Evolutionary conservation across 2,329 filamentous ascomycete genomes (phyloP), one percentile per base, ranked within the genome.

Genomic region (Aureobasidium sp.): DNA sequence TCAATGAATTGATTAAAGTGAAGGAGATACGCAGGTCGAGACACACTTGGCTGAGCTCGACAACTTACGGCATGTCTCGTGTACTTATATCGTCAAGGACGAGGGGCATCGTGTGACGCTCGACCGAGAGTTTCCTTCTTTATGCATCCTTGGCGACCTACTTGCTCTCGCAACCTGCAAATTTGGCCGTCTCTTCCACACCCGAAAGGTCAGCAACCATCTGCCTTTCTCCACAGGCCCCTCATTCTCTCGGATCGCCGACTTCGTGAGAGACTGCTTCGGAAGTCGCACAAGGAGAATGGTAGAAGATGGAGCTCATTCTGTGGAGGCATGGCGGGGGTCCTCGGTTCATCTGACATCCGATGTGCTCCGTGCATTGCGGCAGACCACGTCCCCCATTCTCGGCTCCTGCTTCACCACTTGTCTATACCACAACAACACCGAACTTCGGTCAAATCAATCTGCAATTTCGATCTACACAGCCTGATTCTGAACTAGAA

Each of bases 51-150:
- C 34, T 52, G 49, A 39, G 47, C 34, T 39, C 25, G n/a, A 39
- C 9, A n/a, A 52, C 20, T 27, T 27, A 27, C 34, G n/a, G 34
- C 22, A 25, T 9, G 20, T 9, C 14, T 55, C 31, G 51, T 20
- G 37, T 29, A 55, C 51, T 55, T 55, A 41, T 42, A 41, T 27
- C 34, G 20, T 25, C 8, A 12, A 52, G 49, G 22, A 39, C 12
- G 49, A 52, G 49, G 34, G 49, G 34, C 49, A 52, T 51, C 48
- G 48, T 48, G 45, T 52, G 49, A 52, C 31, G 31, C 48, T 49
- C 29, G 25, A 20, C 47, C 47, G 17, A 12, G 17, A 25, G 22
- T 14, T 5, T 52, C 31, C 49, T 52, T 52, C 31, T 36, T 39
- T 20, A 7, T 20, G 49, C 49, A 39, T 27, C 14, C 49, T 52